These are phyloP conservation scores for Omphalotus olearius DNA, from an alignment of 1,284 basidiomycete genomes.

Conservation along the genomic window DNA sequence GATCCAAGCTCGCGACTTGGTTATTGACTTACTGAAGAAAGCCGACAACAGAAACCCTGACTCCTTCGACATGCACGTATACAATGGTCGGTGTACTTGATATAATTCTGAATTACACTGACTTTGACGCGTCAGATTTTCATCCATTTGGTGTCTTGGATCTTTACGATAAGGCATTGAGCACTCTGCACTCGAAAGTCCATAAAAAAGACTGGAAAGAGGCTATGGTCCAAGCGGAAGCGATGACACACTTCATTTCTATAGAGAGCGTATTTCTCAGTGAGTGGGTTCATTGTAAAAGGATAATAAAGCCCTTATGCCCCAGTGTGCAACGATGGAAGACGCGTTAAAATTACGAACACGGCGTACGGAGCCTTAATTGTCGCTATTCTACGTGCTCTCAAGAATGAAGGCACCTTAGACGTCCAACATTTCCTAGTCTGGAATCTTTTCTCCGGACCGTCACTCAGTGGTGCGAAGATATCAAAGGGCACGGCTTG, in stretches of 20 bases:
- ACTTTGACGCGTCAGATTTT: slow-evolving; percentile 24
- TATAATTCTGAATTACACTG: not conserved
- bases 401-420: slow-evolving; percentile 27
- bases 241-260: slow-evolving; percentile 30
- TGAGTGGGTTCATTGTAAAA: slow-evolving; percentile 20
- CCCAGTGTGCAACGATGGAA: slow-evolving; percentile 34
- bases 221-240: slow-evolving; percentile 29
- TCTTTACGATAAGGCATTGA: slow-evolving; percentile 29
- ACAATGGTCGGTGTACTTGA: slow-evolving; percentile 29
- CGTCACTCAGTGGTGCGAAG: slow-evolving; percentile 27
- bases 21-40: slow-evolving; percentile 27
- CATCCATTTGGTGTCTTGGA: slow-evolving; percentile 29
- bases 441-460: slow-evolving; percentile 31
- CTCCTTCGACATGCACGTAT: slow-evolving; percentile 33
- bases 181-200: slow-evolving; percentile 28
- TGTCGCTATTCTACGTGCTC: slow-evolving; percentile 30
- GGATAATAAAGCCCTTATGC: not conserved
- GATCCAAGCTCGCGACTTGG: slow-evolving; percentile 23
- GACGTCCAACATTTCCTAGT: slow-evolving; percentile 26
- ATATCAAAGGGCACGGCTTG: slow-evolving; percentile 20
- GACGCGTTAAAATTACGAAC: slow-evolving; percentile 30
- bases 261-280: slow-evolving; percentile 27
- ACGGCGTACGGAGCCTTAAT: slow-evolving; percentile 33
- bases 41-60: slow-evolving; percentile 34
- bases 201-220: slow-evolving; percentile 30